Evolutionary conservation across 495 filamentous ascomycete species (phyloP).

Genomic region (Sordaria brevicollis): DNA sequence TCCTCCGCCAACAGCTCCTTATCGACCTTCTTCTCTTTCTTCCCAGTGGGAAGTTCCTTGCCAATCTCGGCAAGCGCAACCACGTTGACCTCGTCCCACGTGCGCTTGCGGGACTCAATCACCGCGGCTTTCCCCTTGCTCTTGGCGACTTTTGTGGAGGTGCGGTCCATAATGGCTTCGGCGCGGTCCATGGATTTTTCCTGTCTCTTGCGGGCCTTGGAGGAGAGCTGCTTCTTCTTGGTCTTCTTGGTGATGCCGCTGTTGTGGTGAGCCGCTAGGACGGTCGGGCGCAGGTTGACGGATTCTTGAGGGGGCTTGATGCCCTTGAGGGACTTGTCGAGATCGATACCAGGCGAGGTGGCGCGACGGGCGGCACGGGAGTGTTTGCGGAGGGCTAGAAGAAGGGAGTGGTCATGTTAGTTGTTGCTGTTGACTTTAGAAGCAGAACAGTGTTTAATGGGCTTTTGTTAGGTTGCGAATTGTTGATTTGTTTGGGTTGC

Average conservation of each 20-base stretch:
- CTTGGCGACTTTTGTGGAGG: conserved; percentile 57
- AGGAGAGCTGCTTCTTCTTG: conserved; percentile 47
- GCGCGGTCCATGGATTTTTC: conserved; percentile 67
- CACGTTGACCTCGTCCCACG: conserved; percentile 52
- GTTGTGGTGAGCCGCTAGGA: conserved; percentile 50
- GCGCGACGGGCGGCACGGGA: conserved; percentile 67
- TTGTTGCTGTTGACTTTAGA: not conserved
- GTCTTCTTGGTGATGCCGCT: conserved; percentile 55
- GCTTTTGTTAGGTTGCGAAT: not conserved
- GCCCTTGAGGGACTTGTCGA: conserved; percentile 64
- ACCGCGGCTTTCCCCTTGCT: conserved; percentile 50
- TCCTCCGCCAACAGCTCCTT: conserved; percentile 8
- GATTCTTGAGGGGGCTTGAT: conserved; percentile 45
- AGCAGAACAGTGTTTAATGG: not conserved
- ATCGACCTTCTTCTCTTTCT: conserved; percentile 7
- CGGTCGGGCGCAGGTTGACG: conserved; percentile 40
- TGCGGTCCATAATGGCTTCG: conserved; percentile 57
- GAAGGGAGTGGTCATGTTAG: not conserved
- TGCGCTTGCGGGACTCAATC: conserved; percentile 45
- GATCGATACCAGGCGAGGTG: conserved; percentile 58
- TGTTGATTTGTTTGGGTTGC: too few species aligned
- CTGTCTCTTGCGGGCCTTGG: conserved; percentile 54
- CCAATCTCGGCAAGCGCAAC: conserved; percentile 9
- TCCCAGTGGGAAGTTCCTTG: not conserved
- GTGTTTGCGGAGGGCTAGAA: conserved; percentile 39